These are phyloP conservation scores for Ambrosiella cleistominuta DNA, from an alignment of 2,329 filamentous ascomycete species.

Conservation along the genomic window DNA sequence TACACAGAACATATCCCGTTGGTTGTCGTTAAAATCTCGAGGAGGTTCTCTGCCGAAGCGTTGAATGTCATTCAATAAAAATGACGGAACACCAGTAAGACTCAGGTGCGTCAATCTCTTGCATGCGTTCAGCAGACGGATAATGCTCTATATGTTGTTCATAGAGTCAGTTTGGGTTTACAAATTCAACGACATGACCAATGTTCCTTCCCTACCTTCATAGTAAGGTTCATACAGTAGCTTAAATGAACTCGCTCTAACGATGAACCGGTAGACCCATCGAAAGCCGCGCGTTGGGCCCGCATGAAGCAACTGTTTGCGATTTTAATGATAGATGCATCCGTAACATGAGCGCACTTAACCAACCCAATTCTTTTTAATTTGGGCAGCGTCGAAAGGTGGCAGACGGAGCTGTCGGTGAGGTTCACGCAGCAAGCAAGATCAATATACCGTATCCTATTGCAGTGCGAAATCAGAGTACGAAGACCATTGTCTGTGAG, in stretches of 20 bases:
- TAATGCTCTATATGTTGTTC: slow-evolving; percentile 47
- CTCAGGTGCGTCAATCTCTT: slow-evolving; percentile 85
- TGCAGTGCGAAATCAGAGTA: slow-evolving; percentile 68
- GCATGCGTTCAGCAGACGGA: slow-evolving; percentile 75
- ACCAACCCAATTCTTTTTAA: slow-evolving; percentile 87
- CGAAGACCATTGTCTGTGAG: slow-evolving; percentile 84
- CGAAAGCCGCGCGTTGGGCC: slow-evolving; percentile 15
- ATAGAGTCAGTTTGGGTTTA: not conserved
- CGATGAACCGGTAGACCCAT: slow-evolving; percentile 26
- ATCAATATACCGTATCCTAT: slow-evolving; percentile 91
- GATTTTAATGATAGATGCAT: slow-evolving; percentile 49
- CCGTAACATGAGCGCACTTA: slow-evolving; percentile 81
- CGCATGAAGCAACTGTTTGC: slow-evolving; percentile 14
- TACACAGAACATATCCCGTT: slow-evolving; percentile 90
- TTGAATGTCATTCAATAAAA: slow-evolving; percentile 69
- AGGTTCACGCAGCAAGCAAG: slow-evolving; percentile 83
- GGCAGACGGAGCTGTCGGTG: slow-evolving; percentile 72
- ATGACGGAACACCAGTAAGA: slow-evolving; percentile 82
- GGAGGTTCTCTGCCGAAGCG: slow-evolving; percentile 77
- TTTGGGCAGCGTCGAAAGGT: slow-evolving; percentile 75
- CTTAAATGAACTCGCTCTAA: slow-evolving; percentile 90
- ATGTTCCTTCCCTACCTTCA: slow-evolving; percentile 38
- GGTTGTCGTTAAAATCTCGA: slow-evolving; percentile 82
- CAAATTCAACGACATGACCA: slow-evolving; percentile 18
- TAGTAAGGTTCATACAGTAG: slow-evolving; percentile 74